Base-by-base conservation (phyloP, 1,139 yeast genomes). In the Wickerhamomyces sp. region DNA sequence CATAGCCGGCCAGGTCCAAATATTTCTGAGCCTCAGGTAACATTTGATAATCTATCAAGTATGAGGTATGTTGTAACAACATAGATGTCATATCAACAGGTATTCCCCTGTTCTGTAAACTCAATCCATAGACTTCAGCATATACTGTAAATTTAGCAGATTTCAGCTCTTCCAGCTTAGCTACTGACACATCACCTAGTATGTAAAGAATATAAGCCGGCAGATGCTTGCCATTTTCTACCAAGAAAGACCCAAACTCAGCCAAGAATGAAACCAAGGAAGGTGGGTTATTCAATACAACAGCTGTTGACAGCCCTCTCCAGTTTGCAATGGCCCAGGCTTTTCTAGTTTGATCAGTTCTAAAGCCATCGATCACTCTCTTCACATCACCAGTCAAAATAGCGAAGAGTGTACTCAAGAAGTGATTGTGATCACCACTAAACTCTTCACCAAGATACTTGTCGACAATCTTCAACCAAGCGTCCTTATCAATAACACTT, bases 61-160 rank as follows among this genome's bases (percentile, higher is more conserved):
- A 64, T 34, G 75, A 71, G 1, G 93, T 90, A 58, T 83, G 87
- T 39, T 71, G 72, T 36, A 84, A 68, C 56, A 82, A 84, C 56
- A 76, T 65, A 1, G 77, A 69, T 23, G 78, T 64, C 54, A 83
- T 62, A 55, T 83, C 77, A 41, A 57, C 55, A 13, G 66, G 53
- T 29, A 61, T 56, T 7, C 62, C 57, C 13, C 63, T 58, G 15
- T 66, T 59, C 34, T 65, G 62, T 40, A 77, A 59, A 14, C 75
- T 61, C 55, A 73, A 83, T 59, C 88, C 96, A 60, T 85, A 88
- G 10, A 88, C 68, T 62, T 91, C 96, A 18, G 84, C 76, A 57
- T 84, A 74, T 41, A 82, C 60, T 37, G 77, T 62, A 4, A 73
- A 59, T 37, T 72, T 77, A 38, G 70, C 51, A 14, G 68, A 59